Evolutionary conservation across 306 rosid species (phyloP).

Genomic region (Pyrus pyrifolia): DNA sequence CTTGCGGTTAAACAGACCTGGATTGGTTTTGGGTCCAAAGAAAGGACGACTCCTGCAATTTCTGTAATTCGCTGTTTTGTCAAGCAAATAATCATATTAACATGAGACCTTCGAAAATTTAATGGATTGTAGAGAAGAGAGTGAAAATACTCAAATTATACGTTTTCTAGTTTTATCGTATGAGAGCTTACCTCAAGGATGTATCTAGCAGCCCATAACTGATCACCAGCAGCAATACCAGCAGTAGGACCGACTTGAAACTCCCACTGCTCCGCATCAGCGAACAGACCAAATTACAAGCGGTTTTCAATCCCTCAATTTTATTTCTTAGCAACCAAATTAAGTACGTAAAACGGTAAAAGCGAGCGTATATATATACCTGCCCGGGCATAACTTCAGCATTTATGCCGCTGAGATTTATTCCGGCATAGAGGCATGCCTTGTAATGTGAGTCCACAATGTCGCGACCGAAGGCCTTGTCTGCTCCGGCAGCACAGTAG

Average conservation of each 20-base stretch:
- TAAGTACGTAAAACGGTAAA: background rate
- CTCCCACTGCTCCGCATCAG: conserved; percentile 37
- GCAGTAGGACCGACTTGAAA: conserved; percentile 50
- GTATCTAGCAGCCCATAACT: conserved; percentile 48
- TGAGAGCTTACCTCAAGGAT: conserved; percentile 42
- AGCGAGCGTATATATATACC: conserved; percentile 2
- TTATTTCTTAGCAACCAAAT: background rate
- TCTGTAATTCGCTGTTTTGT: conserved; percentile 43
- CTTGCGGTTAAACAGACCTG: conserved; percentile 15
- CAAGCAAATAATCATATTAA: background rate
- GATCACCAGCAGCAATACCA: conserved; percentile 49
- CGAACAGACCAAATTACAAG: background rate
- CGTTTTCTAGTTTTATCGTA: background rate
- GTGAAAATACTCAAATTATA: background rate
- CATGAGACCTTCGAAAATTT: background rate
- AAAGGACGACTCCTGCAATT: conserved; percentile 39
- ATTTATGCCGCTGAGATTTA: conserved; percentile 44
- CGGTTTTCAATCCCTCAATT: background rate
- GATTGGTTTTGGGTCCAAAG: conserved; percentile 58
- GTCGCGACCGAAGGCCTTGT: conserved; percentile 50
- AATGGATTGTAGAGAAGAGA: background rate
- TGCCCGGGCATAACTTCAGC: conserved; percentile 61
- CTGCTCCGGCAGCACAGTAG: conserved; percentile 48
- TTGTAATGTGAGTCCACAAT: conserved; percentile 48
- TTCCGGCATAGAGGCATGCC: conserved; percentile 54